phyloP scores from a whole-genome alignment of 306 rosid species.

The Cicer arietinum region DNA sequence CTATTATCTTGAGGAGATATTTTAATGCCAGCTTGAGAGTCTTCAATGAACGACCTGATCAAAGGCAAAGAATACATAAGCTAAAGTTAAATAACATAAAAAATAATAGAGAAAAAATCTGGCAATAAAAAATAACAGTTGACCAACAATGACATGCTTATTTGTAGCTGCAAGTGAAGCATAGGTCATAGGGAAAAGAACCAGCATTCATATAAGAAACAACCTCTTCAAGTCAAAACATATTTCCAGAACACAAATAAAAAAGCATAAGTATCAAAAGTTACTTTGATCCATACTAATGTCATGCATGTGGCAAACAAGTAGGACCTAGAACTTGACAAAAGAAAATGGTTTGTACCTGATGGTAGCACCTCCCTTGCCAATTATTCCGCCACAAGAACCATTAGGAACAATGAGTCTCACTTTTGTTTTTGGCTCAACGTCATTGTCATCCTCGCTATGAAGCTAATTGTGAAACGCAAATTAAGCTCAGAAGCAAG shows the following conservation, averaged over 20 bases:
- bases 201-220: conserved; percentile 31
- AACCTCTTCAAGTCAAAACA: conserved; percentile 22
- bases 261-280: conserved; percentile 26
- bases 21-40: conserved; percentile 95
- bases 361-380: conserved; percentile 97
- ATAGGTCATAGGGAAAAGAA: conserved; percentile 31
- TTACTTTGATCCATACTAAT: conserved; percentile 14
- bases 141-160: conserved; percentile 21
- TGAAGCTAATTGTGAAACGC: conserved; percentile 61
- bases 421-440: conserved; percentile 86
- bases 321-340: conserved; percentile 23
- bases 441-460: conserved; percentile 82
- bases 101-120: conserved; percentile 39
- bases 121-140: conserved; percentile 34
- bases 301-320: conserved; percentile 39
- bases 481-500: conserved; percentile 41
- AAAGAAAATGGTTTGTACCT: conserved; percentile 61
- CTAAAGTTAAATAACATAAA: conserved; percentile 22
- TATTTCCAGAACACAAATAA: conserved; percentile 34
- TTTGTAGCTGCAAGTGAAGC: conserved; percentile 9
- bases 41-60: conserved; percentile 95
- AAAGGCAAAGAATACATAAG: conserved; percentile 48
- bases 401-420: conserved; percentile 93
- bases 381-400: conserved; percentile 99
- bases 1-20: conserved; percentile 99